Base-by-base conservation (phyloP, 2,329 filamentous ascomycete species). In the Ampelomyces quisqualis region DNA sequence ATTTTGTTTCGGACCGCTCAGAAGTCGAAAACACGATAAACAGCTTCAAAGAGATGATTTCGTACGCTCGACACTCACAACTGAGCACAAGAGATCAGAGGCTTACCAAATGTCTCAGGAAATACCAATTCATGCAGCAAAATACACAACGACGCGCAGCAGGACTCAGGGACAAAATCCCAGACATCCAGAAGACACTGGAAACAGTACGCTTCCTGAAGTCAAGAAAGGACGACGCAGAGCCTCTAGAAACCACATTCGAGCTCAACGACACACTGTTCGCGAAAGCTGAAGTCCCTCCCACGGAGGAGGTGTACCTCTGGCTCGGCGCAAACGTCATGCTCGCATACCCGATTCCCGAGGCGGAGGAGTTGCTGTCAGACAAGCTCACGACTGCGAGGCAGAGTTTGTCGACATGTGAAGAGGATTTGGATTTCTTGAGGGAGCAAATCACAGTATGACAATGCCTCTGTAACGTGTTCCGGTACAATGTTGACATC, bases 281-380 rank as follows among this genome's bases (percentile, higher is more conserved):
- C 64, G 88, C 90, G 14, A 93, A 90, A 68, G 93, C 93, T 9
- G 79, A 82, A 30, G 82, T 97, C 40, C 82, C 85, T 15, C 81
- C 85, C 1, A 89, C 88, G 0, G 83, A 95, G 6, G 91, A 98
- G 67, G 91, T 98, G 9, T 95, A 95, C 65, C 77, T 98, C 38
- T 98, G 93, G 93, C 78, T 98, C n/a, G 93, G 93, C 22, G 91
- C 93, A 42, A 98, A 98, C 60, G 90, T 97, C 33, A 98, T 98
- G 93, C 77, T 98, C 44, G 83, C 93, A 35, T 98, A 98, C 67
- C 88, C 90, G 3, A 84, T 97, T 49, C 80, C 83, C 11, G 93
- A 97, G 71, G 93, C 93, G 0, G 83, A 91, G 70, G 75, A 77
- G 29, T 78, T 98, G 53, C 76, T 98, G 40, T 73, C 79, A 30